Evolutionary conservation across 192 early-diverging fungal species (phyloP).

Genomic region (Lobulomyces angularis): DNA sequence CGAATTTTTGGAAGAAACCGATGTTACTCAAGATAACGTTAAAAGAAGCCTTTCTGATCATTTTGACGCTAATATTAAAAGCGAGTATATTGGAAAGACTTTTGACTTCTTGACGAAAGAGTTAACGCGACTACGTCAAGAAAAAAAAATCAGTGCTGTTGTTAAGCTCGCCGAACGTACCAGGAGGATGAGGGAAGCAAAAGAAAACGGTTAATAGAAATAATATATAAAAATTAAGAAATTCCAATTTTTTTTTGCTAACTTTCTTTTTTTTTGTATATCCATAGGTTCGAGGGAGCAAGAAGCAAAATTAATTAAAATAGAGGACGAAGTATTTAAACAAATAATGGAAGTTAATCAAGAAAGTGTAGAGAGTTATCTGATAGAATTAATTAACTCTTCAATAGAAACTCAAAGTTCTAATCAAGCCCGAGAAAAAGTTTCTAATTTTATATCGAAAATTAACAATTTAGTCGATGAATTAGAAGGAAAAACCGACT

Average conservation of each 20-base stretch:
- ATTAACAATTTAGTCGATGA: constrained; percentile 16
- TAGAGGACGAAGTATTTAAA: constrained; percentile 42
- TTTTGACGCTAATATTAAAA: constrained; percentile 25
- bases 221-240: too few species aligned
- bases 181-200: constrained; percentile 41
- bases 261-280: too few species aligned
- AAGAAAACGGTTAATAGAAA: constrained; percentile 39
- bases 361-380: constrained; percentile 43
- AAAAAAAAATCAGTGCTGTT: constrained; percentile 33
- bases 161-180: constrained; percentile 46
- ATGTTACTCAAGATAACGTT: too few species aligned
- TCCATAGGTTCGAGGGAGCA: constrained; percentile 29
- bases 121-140: constrained; percentile 37
- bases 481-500: too few species aligned
- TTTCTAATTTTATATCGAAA: constrained; percentile 30
- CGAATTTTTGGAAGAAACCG: too few species aligned
- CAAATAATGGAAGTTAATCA: constrained; percentile 43
- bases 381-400: constrained; percentile 34
- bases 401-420: constrained; percentile 21
- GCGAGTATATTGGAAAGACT: constrained; percentile 32
- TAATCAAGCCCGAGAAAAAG: constrained; percentile 24
- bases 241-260: too few species aligned
- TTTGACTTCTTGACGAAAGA: constrained; percentile 46
- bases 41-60: too few species aligned
- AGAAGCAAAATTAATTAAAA: constrained; percentile 26